These are phyloP conservation scores for Filosporella fistucella DNA, from an alignment of 495 filamentous ascomycete species.

Conservation along the genomic window DNA sequence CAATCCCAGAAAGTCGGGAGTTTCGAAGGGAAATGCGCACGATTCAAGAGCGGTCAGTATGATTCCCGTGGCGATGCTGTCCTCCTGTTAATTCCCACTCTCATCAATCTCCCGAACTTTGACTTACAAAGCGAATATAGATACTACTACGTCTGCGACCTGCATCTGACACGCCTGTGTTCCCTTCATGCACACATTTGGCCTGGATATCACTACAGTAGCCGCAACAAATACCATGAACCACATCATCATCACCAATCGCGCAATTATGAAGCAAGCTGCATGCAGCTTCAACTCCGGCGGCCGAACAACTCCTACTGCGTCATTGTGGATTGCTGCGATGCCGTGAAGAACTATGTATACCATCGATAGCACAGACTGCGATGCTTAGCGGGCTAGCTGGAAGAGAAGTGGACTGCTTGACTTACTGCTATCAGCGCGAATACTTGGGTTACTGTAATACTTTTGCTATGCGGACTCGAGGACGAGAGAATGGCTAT, in stretches of 20 bases:
- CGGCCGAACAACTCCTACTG: slow-evolving; percentile 8
- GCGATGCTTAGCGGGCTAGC: not conserved
- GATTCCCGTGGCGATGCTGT: slow-evolving; percentile 10
- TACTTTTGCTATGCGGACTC: not conserved
- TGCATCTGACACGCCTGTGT: slow-evolving; percentile 8
- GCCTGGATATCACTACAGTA: slow-evolving; percentile 5
- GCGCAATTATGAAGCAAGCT: slow-evolving; percentile 10
- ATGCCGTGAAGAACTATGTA: slow-evolving; percentile 14
- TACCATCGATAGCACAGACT: slow-evolving; percentile 14
- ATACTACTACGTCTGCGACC: slow-evolving; percentile 10
- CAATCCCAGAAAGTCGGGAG: slow-evolving; percentile 5
- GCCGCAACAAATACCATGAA: slow-evolving; percentile 9
- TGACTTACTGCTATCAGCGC: slow-evolving; percentile 11
- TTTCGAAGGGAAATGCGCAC: slow-evolving; percentile 16
- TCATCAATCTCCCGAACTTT: not conserved
- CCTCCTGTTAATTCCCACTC: not conserved
- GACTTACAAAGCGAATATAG: slow-evolving; percentile 14
- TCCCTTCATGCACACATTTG: slow-evolving; percentile 2
- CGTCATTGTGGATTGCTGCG: slow-evolving; percentile 9
- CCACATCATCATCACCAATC: slow-evolving; percentile 15
- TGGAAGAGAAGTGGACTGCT: not conserved
- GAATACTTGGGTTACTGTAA: slow-evolving; percentile 3
- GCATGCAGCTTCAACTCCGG: slow-evolving; percentile 13
- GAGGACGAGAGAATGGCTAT: not conserved
- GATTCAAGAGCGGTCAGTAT: slow-evolving; percentile 16